These are phyloP conservation scores for Trifolium pratense DNA, from an alignment of 306 rosid genomes.

Conservation along the genomic window DNA sequence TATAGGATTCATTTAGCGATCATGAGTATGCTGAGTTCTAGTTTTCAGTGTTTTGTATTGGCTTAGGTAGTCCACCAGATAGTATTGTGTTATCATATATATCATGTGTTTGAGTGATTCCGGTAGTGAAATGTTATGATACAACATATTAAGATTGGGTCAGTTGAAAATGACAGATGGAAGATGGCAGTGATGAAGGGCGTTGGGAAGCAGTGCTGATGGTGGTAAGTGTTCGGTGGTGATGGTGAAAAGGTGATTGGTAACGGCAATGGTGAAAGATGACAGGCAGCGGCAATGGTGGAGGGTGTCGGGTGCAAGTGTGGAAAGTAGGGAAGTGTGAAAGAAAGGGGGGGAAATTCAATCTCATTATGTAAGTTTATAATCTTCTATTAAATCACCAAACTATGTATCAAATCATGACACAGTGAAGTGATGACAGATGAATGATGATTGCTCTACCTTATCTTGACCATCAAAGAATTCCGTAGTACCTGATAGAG, in stretches of 20 bases:
- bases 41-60: background rate
- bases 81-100: background rate
- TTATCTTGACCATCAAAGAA: background rate
- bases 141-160: background rate
- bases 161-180: background rate
- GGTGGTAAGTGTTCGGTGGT: background rate
- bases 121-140: background rate
- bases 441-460: background rate
- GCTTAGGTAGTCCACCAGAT: background rate
- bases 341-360: background rate
- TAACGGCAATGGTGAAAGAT: background rate
- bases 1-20: background rate
- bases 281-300: background rate
- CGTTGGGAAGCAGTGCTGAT: background rate
- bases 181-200: background rate
- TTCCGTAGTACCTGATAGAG: conserved; percentile 64
- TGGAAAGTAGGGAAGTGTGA: background rate
- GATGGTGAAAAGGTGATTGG: background rate
- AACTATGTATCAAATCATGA: background rate
- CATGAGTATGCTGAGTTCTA: background rate
- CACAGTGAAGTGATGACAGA: too few relatives aligned
- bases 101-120: background rate
- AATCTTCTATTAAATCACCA: too few relatives aligned
- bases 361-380: too few relatives aligned
- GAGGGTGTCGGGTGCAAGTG: background rate